Evolutionary conservation across 1,284 basidiomycete species (phyloP).

Genomic region (Hypsizygus ulmarius): DNA sequence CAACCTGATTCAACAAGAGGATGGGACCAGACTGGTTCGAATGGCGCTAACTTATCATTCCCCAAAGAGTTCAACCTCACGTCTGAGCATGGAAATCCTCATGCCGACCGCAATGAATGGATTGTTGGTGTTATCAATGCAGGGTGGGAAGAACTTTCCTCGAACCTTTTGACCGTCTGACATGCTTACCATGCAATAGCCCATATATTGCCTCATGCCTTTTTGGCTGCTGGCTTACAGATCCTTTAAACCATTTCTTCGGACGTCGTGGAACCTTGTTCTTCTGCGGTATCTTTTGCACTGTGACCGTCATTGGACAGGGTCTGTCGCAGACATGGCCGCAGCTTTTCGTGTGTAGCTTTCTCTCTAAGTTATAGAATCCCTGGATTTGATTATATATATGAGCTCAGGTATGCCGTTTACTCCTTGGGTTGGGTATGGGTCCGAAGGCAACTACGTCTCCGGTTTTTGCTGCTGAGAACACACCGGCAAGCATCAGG

Average conservation of each 20-base stretch:
- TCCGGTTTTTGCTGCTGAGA: conserved; percentile 60
- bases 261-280: conserved; percentile 72
- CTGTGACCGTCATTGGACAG: conserved; percentile 59
- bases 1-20: conserved; percentile 33
- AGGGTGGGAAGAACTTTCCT: conserved; percentile 28
- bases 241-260: conserved; percentile 49
- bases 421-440: conserved; percentile 67
- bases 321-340: conserved; percentile 58
- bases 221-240: conserved; percentile 47
- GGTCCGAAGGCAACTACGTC: conserved; percentile 64
- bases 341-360: conserved; percentile 36
- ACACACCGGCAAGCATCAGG: conserved; percentile 60
- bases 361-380: neutral
- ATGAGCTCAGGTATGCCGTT: conserved; percentile 42
- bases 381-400: neutral
- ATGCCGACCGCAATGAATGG: conserved; percentile 39
- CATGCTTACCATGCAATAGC: conserved; percentile 21
- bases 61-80: conserved; percentile 52
- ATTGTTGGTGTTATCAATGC: conserved; percentile 47
- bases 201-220: conserved; percentile 42
- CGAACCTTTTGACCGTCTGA: neutral
- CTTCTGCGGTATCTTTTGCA: conserved; percentile 57
- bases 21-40: conserved; percentile 63
- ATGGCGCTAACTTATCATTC: conserved; percentile 66
- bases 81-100: conserved; percentile 24